Conservation (phyloP, 352 stramenopile genomes). For the Lagenidium giganteum region DNA sequence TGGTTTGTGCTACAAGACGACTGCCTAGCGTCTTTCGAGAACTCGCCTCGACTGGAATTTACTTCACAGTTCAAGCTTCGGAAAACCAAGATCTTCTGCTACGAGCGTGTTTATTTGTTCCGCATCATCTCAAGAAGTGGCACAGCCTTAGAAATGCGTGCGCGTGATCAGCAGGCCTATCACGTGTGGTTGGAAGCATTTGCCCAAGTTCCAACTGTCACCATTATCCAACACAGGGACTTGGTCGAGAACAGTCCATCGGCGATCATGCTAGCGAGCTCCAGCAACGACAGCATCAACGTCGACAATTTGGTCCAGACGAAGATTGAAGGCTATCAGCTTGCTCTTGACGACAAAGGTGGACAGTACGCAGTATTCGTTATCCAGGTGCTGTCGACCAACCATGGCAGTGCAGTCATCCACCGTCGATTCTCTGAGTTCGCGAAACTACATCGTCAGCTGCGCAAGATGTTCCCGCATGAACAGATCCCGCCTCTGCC, state of each 20-base stretch:
- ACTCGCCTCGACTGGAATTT: slow-evolving; percentile 56
- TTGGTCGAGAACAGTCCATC: slow-evolving; percentile 64
- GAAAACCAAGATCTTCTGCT: slow-evolving; percentile 53
- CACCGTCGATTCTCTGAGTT: slow-evolving; percentile 72
- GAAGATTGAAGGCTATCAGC: slow-evolving; percentile 62
- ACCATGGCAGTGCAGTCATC: slow-evolving; percentile 41
- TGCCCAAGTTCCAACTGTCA: slow-evolving; percentile 30
- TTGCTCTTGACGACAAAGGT: slow-evolving; percentile 58
- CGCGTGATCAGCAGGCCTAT: slow-evolving; percentile 62
- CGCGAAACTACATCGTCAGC: slow-evolving; percentile 46
- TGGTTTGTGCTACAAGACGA: slow-evolving; percentile 68
- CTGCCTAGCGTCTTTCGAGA: slow-evolving; percentile 60
- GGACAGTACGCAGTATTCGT: slow-evolving; percentile 66
- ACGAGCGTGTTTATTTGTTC: slow-evolving; percentile 59
- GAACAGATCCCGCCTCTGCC: slow-evolving; percentile 59
- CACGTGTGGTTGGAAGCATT: slow-evolving; percentile 57
- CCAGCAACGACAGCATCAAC: slow-evolving; percentile 20
- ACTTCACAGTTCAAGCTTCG: slow-evolving; percentile 48
- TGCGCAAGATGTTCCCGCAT: slow-evolving; percentile 61
- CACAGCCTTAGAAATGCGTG: slow-evolving; percentile 60
- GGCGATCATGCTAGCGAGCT: slow-evolving; percentile 54
- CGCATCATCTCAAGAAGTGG: slow-evolving; percentile 51
- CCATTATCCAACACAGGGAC: slow-evolving; percentile 58
- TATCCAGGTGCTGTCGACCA: slow-evolving; percentile 56
- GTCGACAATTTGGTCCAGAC: slow-evolving; percentile 57